Evolutionary conservation across 2,329 filamentous ascomycete genomes (phyloP).

Genomic region (Fusarium hostae): DNA sequence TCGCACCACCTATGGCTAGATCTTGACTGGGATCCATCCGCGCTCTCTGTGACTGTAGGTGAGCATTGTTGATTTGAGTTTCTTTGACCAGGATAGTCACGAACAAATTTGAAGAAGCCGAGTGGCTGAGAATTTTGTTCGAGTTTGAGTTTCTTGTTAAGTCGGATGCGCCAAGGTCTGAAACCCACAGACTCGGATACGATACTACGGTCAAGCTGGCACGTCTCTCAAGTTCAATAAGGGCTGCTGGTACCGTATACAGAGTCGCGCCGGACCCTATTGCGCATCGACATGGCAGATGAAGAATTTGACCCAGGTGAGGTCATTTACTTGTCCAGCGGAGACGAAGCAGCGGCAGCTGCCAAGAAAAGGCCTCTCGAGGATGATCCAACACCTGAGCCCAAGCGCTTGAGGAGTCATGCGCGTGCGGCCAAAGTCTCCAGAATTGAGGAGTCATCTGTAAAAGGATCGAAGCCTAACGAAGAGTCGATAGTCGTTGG

Average conservation of each 20-base stretch:
- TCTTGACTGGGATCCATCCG: conserved; percentile 17
- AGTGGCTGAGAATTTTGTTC: conserved; percentile 8
- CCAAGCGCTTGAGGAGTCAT: conserved; percentile 39
- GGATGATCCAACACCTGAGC: conserved; percentile 32
- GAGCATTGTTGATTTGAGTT: conserved; percentile 32
- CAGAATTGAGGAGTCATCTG: conserved; percentile 42
- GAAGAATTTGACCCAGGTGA: conserved; percentile 36
- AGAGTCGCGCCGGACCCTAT: background rate
- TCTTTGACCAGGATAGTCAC: conserved; percentile 5
- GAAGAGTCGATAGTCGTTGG: conserved; percentile 13
- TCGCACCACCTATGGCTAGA: conserved; percentile 24
- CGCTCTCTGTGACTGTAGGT: background rate
- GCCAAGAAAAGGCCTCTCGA: conserved; percentile 47
- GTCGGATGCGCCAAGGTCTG: conserved; percentile 3
- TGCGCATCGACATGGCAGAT: conserved; percentile 22
- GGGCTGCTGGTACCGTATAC: background rate
- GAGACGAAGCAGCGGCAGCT: conserved; percentile 30
- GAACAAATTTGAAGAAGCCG: conserved; percentile 1
- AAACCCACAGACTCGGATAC: background rate
- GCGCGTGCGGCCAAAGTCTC: background rate
- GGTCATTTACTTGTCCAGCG: conserved; percentile 43
- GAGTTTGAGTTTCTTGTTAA: background rate
- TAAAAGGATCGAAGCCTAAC: conserved; percentile 7
- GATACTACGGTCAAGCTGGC: background rate
- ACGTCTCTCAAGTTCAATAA: background rate